Conservation (phyloP, 768 basidiomycete genomes). For the Agrocybe pediades region DNA sequence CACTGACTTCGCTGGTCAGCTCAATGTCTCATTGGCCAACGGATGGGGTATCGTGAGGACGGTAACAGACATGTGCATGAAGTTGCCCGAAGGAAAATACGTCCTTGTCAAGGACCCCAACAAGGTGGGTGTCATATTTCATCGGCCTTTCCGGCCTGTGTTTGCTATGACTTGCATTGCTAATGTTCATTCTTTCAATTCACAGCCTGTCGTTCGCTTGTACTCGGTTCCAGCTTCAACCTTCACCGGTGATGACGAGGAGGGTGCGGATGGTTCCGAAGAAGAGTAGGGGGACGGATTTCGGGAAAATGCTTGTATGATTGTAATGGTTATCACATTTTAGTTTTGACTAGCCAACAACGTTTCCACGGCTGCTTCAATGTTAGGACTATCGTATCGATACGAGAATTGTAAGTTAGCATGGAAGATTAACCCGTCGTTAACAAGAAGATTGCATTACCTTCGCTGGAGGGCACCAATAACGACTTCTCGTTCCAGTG, state of each 20-base stretch:
- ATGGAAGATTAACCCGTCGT: no score
- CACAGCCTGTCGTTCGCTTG: conserved; percentile 87
- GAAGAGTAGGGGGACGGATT: conserved; percentile 30
- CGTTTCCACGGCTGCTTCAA: conserved; percentile 82
- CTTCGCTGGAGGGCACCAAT: conserved; percentile 81
- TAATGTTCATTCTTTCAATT: conserved; percentile 17
- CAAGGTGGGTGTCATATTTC: conserved; percentile 59
- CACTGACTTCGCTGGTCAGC: conserved; percentile 89
- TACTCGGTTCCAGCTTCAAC: conserved; percentile 90
- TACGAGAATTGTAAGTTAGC: no score
- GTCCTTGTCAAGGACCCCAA: conserved; percentile 98
- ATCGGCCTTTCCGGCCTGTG: not conserved
- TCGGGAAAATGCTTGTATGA: not conserved
- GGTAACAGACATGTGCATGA: conserved; percentile 91
- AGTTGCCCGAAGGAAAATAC: conserved; percentile 98
- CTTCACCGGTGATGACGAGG: conserved; percentile 84
- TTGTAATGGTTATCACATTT: conserved; percentile 1
- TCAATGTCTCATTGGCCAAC: conserved; percentile 92
- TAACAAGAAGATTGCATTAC: conserved; percentile 41
- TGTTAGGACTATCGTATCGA: conserved; percentile 76
- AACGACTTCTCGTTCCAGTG: conserved; percentile 69
- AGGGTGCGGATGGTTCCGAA: conserved; percentile 49
- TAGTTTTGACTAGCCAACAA: conserved; percentile 55
- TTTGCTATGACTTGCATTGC: conserved; percentile 10
- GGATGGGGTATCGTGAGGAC: conserved; percentile 99